These are phyloP conservation scores for Brachypodium distachyon DNA, from an alignment of 202 grass and related monocot species.

Conservation along the genomic window DNA sequence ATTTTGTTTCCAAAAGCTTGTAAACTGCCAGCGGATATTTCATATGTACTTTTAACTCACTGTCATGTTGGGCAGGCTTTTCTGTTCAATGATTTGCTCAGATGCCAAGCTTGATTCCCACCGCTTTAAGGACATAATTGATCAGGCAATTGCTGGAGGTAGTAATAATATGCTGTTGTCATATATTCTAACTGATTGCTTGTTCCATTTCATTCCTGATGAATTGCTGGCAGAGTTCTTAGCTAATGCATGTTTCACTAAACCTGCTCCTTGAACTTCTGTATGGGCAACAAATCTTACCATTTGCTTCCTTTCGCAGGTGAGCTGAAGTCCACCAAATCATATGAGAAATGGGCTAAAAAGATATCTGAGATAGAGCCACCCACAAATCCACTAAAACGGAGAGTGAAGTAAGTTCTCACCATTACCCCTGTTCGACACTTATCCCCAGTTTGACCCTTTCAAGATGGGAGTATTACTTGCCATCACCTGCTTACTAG, in stretches of 20 bases:
- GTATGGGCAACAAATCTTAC: not conserved
- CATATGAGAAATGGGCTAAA: constrained; percentile 83
- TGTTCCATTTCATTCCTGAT: not conserved
- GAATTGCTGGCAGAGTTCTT: not conserved
- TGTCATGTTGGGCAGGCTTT: constrained; percentile 47
- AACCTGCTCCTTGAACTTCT: not conserved
- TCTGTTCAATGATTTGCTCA: constrained; percentile 96
- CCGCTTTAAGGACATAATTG: constrained; percentile 90
- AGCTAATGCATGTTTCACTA: not conserved
- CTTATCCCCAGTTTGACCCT: not conserved
- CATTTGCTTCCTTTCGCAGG: constrained; percentile 28
- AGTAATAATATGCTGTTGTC: not conserved
- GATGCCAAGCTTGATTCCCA: constrained; percentile 89
- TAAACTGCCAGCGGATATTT: not conserved
- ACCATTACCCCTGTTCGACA: not conserved
- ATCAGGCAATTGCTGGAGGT: constrained; percentile 92
- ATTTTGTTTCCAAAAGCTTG: not conserved
- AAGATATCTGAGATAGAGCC: constrained; percentile 73
- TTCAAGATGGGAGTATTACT: not conserved
- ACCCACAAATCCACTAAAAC: constrained; percentile 71
- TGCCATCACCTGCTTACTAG: not conserved
- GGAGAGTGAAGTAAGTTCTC: constrained; percentile 64
- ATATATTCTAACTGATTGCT: not conserved
- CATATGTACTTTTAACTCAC: not conserved
- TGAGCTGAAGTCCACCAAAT: constrained; percentile 68